Percentiles rank a stretch among this genome's conserved stretches.
phyloP scores from a whole-genome alignment of 345 rosid species.

The Citrus reticulata region DNA sequence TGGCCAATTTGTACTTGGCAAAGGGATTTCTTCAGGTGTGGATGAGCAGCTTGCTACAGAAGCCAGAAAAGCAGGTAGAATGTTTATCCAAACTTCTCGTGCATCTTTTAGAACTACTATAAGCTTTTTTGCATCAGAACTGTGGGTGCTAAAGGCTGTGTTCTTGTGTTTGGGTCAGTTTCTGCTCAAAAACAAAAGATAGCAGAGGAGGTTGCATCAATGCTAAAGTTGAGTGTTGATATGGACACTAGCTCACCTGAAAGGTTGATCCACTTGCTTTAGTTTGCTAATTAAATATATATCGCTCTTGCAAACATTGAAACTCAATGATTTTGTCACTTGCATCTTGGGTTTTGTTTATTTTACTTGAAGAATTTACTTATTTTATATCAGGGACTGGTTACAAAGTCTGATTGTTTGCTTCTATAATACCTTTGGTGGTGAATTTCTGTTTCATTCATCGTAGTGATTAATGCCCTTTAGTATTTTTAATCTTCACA shows the following conservation, averaged over 20 bases:
- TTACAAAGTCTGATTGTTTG: background rate
- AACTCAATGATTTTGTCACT: background rate
- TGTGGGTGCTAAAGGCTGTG: slow-evolving; percentile 17
- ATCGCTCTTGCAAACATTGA: background rate
- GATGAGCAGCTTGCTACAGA: slow-evolving; percentile 80
- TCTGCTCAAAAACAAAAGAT: slow-evolving; percentile 86
- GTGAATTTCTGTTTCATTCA: background rate
- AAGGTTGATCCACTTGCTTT: slow-evolving; percentile 38
- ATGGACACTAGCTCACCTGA: slow-evolving; percentile 76
- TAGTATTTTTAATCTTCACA: background rate
- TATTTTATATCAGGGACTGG: background rate
- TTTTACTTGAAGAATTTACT: background rate
- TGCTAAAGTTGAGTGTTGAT: slow-evolving; percentile 77
- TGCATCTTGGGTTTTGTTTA: background rate
- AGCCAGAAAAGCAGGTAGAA: slow-evolving; percentile 72
- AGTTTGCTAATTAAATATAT: background rate
- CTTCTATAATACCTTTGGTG: background rate
- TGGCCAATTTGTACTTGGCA: slow-evolving; percentile 69
- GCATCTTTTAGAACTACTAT: background rate
- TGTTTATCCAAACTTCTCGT: slow-evolving; percentile 1
- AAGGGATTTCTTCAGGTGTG: slow-evolving; percentile 50
- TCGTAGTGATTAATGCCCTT: background rate
- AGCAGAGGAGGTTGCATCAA: slow-evolving; percentile 88
- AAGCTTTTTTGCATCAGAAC: slow-evolving; percentile 9
- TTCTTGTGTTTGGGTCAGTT: slow-evolving; percentile 41